Evolutionary conservation across 306 rosid genomes (phyloP), one percentile per base, ranked within the genome.

Genomic region (Adenanthera pavonina): DNA sequence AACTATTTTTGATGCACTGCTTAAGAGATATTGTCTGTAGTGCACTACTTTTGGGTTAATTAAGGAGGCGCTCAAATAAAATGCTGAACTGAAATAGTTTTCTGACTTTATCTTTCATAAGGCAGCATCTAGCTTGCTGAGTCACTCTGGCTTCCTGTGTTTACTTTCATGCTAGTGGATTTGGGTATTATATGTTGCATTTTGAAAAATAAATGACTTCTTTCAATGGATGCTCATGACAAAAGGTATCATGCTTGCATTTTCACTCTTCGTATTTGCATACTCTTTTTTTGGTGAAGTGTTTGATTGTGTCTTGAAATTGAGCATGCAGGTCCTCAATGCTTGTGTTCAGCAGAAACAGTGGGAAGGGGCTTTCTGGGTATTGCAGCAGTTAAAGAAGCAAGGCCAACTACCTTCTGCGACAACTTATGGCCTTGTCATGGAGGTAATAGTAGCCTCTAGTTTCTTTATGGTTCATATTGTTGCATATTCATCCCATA

Each of bases 291-390:
- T 81, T 57, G 49, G 12, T 54, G 3, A 15, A 20, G 14, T 48
- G 38, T 59, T 67, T 78, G 25, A 41, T 36, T 66, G 40, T 19
- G 30, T 20, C 53, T 78, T 77, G 40, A 72, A 34, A 69, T 78
- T 52, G 83, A 71, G 46, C 72, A 38, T 83, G 79, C 93, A 93
- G 97, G 95, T 95, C 80, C 84, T 95, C 82, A 95, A 95, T 88
- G 95, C 97, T 61, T 93, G 97, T 79, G 86, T 86, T 84, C 92
- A 86, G 81, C 85, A 85, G 83, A 89, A 90, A 85, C 91, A 93
- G 78, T 95, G 97, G 97, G 97, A 95, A 87, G 99, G 99, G 20
- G 97, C 97, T 80, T 93, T 95, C 85, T 95, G 99, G 97, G 97
- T 95, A 80, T 81, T 95, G 81, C 94, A 95, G 88, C 95, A 93